A percentile compares a stretch with the other conserved stretches of the same genome.
These are phyloP conservation scores for Yamagishiella unicocca DNA, from an alignment of 139 green algal species.

Conservation along the genomic window DNA sequence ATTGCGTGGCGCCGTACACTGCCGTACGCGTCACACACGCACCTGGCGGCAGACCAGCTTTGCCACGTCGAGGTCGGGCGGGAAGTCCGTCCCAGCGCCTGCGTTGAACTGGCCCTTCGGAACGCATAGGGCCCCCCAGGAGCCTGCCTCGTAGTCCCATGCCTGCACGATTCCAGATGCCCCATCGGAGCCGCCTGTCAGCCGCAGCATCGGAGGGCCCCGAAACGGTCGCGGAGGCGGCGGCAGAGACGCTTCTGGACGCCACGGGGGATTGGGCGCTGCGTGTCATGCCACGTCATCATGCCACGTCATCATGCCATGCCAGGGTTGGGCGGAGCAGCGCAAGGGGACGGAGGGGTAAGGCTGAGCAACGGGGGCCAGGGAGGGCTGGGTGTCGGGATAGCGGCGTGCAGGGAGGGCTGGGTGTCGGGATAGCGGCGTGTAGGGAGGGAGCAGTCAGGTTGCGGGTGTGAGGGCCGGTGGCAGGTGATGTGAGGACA, in stretches of 20 bases:
- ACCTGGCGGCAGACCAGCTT: slow-evolving; percentile 16
- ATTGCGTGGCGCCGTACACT: not conserved
- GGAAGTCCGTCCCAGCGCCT: not conserved
- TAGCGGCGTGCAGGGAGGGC: no score
- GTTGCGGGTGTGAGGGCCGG: no score
- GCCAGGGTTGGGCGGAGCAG: no score
- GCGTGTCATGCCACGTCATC: no score
- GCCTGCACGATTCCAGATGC: not conserved
- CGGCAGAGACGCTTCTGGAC: not conserved
- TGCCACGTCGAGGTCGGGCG: not conserved
- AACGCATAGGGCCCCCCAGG: not conserved
- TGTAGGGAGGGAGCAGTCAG: no score
- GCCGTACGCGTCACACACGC: not conserved
- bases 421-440: no score
- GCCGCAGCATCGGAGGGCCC: not conserved
- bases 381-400: no score
- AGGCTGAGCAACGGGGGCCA: no score
- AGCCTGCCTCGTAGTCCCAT: not conserved
- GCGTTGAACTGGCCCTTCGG: not conserved
- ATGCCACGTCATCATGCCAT: no score
- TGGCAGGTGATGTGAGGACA: no score
- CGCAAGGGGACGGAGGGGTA: no score
- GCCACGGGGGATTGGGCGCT: no score
- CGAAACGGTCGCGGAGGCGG: not conserved
- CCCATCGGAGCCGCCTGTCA: not conserved